Evolutionary conservation across 2,329 filamentous ascomycete genomes (phyloP).

Genomic region (Diaporthe caulivora): DNA sequence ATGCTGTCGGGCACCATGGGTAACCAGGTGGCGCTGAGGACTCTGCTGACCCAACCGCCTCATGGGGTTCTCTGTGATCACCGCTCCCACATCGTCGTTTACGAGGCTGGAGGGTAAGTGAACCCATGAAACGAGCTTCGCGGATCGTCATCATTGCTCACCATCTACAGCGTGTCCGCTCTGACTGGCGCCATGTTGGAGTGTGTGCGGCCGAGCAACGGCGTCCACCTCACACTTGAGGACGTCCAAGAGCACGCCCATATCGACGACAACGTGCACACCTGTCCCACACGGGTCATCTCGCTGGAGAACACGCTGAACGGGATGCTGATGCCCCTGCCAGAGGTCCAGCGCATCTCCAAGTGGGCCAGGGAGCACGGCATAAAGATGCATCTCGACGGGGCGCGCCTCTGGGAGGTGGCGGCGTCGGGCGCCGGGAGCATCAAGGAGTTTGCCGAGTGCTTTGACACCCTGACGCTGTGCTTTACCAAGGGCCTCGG

Average conservation of each 20-base stretch:
- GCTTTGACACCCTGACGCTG: constrained; percentile 70
- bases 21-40: constrained; percentile 86
- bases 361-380: constrained; percentile 71
- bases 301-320: constrained; percentile 88
- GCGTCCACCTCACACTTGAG: constrained; percentile 79
- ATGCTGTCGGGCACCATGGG: constrained; percentile 95
- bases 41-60: constrained; percentile 83
- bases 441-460: constrained; percentile 55
- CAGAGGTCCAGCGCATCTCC: constrained; percentile 77
- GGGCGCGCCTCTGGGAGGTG: constrained; percentile 65
- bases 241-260: constrained; percentile 78
- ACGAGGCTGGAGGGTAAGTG: constrained; percentile 71
- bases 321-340: constrained; percentile 82
- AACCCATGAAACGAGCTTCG: not conserved
- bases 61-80: constrained; percentile 84
- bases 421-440: constrained; percentile 57
- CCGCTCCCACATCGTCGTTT: constrained; percentile 80
- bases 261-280: constrained; percentile 78
- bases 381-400: constrained; percentile 63
- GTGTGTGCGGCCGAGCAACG: constrained; percentile 76
- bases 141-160: not conserved
- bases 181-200: constrained; percentile 79
- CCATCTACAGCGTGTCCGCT: constrained; percentile 69
- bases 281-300: constrained; percentile 84
- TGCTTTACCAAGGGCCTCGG: constrained; percentile 68